Evolutionary conservation across 768 basidiomycete species (phyloP), one percentile per base, ranked within the genome.

Genomic region (Boletus sensibilis): DNA sequence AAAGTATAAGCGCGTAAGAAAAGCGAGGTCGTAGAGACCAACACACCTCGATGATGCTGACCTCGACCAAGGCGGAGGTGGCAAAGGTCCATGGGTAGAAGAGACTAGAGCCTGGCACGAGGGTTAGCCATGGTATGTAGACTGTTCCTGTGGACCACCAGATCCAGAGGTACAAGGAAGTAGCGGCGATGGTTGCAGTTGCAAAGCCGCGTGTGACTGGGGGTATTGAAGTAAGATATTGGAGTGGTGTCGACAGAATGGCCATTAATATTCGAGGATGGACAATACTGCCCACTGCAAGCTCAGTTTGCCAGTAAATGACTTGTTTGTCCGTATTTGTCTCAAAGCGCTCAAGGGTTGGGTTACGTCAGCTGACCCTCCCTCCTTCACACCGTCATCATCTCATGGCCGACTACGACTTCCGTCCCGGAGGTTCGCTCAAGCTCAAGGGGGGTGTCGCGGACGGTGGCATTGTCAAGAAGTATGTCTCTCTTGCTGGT

Each of bases 1-100:
- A 21, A 59, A 44, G 33, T 1, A 38, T 61, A 23, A 62, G 57
- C n/a, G 40, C 31, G 46, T 33, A 56, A 29, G 44, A 48, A 55
- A 46, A 27, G 16, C 3, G n/a, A 25, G 9, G 16, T 13, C 34
- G 27, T 29, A 11, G 12, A 27, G 27, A 20, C 6, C 23, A 5
- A 79, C 88, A 65, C 54, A 94, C 97, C 84, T 95, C 94, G 55
- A 90, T 74, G 52, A 94, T 64, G 57, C 80, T 86, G 45, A 85
- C 83, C 75, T 99, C 97, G 18, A 97, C 90, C 57, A 94, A 82
- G 20, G 85, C 88, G 3, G 92, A 88, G 5, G 90, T 94, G n/a
- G 94, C 74, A 62, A 98, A 81, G 3, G 93, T 93, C 97, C 97
- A 99, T 44, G 96, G 96, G 59, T 86, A 86, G 71, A 87, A 92